Evolutionary conservation across 768 basidiomycete species (phyloP), one percentile per base, ranked within the genome.

Genomic region (Suillus spraguei): DNA sequence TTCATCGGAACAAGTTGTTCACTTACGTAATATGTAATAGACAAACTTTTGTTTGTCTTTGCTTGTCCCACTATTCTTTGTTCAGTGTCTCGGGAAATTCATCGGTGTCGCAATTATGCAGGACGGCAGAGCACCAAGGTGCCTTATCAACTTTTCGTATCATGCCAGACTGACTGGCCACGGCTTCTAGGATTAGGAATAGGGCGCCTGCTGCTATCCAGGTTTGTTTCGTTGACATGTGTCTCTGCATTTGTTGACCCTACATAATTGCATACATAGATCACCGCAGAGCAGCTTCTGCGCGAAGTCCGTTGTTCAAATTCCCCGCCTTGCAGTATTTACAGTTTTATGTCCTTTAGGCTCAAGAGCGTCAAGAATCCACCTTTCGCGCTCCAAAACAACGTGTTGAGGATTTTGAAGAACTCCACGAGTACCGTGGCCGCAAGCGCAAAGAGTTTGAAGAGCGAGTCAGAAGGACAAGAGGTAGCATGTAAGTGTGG

Each of bases 271-370:
- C 58, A 53, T 46, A 64, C 28, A 54, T 78, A 98, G 94, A 96
- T 99, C 79, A 99, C 97, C 63, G 94, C 97, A 16, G 97, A 99
- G 78, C 97, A 99, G 79, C 88, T 99, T 49, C 82, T 99, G 11
- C 90, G 97, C 70, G 97, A 99, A 82, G 93, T 92, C 74, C 54
- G 77, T 62, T 13, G 33, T 55, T 36, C 42, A 6, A 35, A 4
- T 61, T 20, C 14, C 13, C 35, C n/a, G 11, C 8, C 46, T 0
- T 20, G 10, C 22, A 38, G 41, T 53, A 1, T 41, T 20, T 17
- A 14, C 16, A 49, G 11, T 17, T 59, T 41, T 50, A 35, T 56
- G 56, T 52, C 20, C 50, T 61, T 3, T 70, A 95, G 92, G 97
- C 97, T 56, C 95, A 98, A 90, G 97, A 99, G 69, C 85, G 97